Evolutionary conservation across 2,329 filamentous ascomycete genomes (phyloP).

Genomic region (Polychaeton citri): DNA sequence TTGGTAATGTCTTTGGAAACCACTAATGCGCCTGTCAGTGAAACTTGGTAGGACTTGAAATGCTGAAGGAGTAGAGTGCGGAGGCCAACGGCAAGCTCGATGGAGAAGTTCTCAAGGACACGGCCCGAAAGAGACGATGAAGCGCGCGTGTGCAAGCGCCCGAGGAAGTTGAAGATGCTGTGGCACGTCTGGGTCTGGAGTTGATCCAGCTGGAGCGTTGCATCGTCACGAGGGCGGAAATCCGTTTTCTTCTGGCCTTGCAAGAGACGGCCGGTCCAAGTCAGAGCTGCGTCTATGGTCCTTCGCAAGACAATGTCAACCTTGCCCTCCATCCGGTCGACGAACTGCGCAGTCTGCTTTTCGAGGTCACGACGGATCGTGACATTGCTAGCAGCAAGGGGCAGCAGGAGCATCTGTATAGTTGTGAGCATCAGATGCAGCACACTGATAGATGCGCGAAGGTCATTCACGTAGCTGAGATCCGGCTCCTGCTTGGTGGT

Average conservation of each 20-base stretch:
- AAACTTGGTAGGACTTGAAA: conserved; percentile 88
- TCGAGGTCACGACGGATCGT: conserved; percentile 85
- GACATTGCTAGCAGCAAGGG: conserved; percentile 76
- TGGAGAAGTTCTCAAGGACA: conserved; percentile 70
- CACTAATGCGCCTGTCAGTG: conserved; percentile 84
- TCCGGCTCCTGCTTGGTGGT: conserved; percentile 69
- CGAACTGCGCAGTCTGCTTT: conserved; percentile 59
- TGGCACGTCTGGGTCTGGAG: conserved; percentile 79
- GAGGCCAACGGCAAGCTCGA: conserved; percentile 70
- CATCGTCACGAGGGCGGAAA: conserved; percentile 74
- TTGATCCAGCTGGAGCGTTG: conserved; percentile 51
- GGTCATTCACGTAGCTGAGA: conserved; percentile 63
- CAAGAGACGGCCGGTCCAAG: conserved; percentile 62
- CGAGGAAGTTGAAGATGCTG: conserved; percentile 66
- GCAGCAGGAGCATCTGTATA: conserved; percentile 78
- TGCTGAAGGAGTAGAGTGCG: conserved; percentile 75
- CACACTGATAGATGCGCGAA: conserved; percentile 74
- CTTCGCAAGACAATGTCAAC: conserved; percentile 58
- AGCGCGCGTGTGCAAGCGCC: conserved; percentile 48
- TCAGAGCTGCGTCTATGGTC: conserved; percentile 58
- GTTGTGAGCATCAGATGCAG: conserved; percentile 89
- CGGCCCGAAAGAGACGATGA: conserved; percentile 63
- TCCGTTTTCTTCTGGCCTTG: conserved; percentile 74
- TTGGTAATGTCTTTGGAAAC: conserved; percentile 92
- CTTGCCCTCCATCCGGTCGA: conserved; percentile 73